Evolutionary conservation across 2,329 filamentous ascomycete genomes (phyloP).

Genomic region (Keithomyces neogunnii): DNA sequence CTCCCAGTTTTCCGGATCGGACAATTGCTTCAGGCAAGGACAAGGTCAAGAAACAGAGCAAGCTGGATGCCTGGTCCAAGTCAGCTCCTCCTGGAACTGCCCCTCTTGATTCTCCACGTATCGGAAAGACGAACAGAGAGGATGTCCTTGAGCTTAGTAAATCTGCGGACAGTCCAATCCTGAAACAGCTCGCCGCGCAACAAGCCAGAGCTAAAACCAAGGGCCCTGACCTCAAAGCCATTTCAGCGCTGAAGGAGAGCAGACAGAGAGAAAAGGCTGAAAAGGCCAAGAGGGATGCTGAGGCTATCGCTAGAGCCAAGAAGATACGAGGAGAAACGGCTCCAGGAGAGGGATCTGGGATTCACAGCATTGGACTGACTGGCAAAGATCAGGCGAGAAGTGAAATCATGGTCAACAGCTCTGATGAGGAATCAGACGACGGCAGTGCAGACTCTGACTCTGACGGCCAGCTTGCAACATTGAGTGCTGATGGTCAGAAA

Average conservation of each 20-base stretch:
- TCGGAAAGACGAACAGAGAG: slow-evolving; percentile 32
- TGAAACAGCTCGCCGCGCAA: slow-evolving; percentile 37
- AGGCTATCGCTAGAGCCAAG: slow-evolving; percentile 61
- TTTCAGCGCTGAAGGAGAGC: slow-evolving; percentile 54
- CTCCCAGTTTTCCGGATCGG: slow-evolving; percentile 14
- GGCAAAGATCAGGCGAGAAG: slow-evolving; percentile 77
- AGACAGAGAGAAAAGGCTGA: slow-evolving; percentile 69
- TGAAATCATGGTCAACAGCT: slow-evolving; percentile 85
- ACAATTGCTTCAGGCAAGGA: slow-evolving; percentile 19
- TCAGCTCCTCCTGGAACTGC: slow-evolving; percentile 27
- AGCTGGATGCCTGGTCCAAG: slow-evolving; percentile 54
- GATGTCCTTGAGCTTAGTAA: slow-evolving; percentile 38
- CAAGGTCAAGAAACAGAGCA: slow-evolving; percentile 47
- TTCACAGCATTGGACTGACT: slow-evolving; percentile 60
- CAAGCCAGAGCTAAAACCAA: slow-evolving; percentile 21
- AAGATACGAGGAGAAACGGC: slow-evolving; percentile 26
- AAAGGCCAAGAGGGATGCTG: slow-evolving; percentile 62
- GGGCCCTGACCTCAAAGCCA: slow-evolving; percentile 26
- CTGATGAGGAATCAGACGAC: slow-evolving; percentile 64
- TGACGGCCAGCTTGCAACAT: slow-evolving; percentile 39
- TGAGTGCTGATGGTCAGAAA: slow-evolving; percentile 41
- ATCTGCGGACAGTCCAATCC: slow-evolving; percentile 37
- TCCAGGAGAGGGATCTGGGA: slow-evolving; percentile 67
- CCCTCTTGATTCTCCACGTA: slow-evolving; percentile 14
- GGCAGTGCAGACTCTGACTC: slow-evolving; percentile 52